Base-by-base conservation (phyloP, 331 rosid species). In the Malus hybrid region DNA sequence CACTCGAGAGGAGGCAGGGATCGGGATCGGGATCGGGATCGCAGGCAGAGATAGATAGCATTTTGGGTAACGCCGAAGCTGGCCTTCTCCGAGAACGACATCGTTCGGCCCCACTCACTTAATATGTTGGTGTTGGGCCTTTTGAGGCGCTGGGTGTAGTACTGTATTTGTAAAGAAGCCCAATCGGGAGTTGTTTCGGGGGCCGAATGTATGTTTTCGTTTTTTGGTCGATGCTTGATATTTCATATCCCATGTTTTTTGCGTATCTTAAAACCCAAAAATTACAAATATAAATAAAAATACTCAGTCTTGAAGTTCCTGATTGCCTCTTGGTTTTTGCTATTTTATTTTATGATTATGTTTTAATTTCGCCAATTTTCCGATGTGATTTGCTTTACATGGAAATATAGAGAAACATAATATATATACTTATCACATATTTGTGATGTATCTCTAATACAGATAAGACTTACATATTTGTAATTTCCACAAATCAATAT, bases 1-100 rank as follows among this genome's bases (percentile, higher is more conserved):
- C 93, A 80, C 46, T 81, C 91, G 0, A 86, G 90, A 83, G 87
- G 92, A 20, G 86, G 90, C 6, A 86, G 86, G 82, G 97, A 86
- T 76, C 74, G 83, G 75, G 64, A 77, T 34, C 81, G 86, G 82
- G 97, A 86, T 76, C 74, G 83, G 75, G 64, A 77, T 34, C 81
- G 95, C 76, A 90, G 85, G 82, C 95, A 86, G 44, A 82, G 96
- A 44, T 89, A 80, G 96, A 44, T 89, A 80, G 63, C 0, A 1
- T 52, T 16, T 3, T 1, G 22, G 57, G 63, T n/a, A 56, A 58
- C 24, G 10, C 57, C 22, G 20, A 3, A 18, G 3, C 6, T 6
- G n/a, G n/a, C 4, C 2, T 50, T 50, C n/a, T 5, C 53, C 4
- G 48, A 52, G 20, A 16, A 52, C 10, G 57, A 52, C 10, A 0